Conservation (phyloP, 202 grass and related monocot genomes). For the Dendrocalamus latiflorus region DNA sequence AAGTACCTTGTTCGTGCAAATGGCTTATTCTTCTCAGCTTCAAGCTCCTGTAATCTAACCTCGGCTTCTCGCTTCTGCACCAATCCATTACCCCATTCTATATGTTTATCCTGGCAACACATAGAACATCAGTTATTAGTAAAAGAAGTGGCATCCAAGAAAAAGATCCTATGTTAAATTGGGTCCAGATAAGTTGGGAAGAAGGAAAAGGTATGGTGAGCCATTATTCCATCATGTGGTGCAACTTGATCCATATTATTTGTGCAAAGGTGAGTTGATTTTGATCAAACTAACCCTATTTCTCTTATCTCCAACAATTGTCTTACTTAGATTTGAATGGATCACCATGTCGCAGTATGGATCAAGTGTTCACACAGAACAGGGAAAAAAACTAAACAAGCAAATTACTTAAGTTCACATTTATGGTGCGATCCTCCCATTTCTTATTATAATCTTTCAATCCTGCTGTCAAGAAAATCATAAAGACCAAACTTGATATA, state of each 20-base stretch:
- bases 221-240: not conserved
- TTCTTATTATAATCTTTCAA: not conserved
- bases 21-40: conserved; percentile 71
- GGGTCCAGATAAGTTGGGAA: not conserved
- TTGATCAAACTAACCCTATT: not conserved
- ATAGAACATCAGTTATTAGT: conserved; percentile 13
- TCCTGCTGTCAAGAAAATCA: not conserved
- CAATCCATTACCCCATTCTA: conserved; percentile 94
- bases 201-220: not conserved
- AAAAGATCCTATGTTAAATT: not conserved
- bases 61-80: conserved; percentile 85
- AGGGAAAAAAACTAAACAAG: not conserved
- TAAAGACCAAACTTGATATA: not conserved
- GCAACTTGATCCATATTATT: not conserved
- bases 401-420: not conserved
- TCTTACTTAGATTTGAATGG: not conserved
- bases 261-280: not conserved
- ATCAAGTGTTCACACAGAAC: not conserved
- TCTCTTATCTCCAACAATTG: not conserved
- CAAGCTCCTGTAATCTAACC: conserved; percentile 53
- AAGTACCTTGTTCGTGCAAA: conserved; percentile 84
- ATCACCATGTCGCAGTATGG: not conserved
- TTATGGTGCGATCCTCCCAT: not conserved
- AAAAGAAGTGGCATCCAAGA: not conserved
- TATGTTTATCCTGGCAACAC: conserved; percentile 45